These are phyloP conservation scores for Aspergillus cristatus DNA, from an alignment of 495 filamentous ascomycete species.

Conservation along the genomic window DNA sequence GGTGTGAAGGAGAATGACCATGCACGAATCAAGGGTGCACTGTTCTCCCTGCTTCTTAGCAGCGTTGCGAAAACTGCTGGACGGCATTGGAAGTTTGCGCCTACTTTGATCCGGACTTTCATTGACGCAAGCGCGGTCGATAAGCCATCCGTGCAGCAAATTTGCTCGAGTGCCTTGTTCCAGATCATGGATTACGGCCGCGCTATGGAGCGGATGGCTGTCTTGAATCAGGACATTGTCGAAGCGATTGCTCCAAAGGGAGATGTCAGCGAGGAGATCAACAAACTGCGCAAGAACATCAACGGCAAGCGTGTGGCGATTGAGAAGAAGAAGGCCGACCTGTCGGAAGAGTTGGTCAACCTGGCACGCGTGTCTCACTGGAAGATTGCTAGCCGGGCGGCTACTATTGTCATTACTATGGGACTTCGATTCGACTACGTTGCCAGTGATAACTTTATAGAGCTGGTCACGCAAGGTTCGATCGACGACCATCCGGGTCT, in stretches of 20 bases:
- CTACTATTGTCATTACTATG: slow-evolving; percentile 79
- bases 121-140: slow-evolving; percentile 84
- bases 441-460: slow-evolving; percentile 67
- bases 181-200: slow-evolving; percentile 88
- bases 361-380: slow-evolving; percentile 75
- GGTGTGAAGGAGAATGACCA: slow-evolving; percentile 77
- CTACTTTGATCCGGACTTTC: slow-evolving; percentile 74
- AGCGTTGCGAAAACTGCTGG: slow-evolving; percentile 81
- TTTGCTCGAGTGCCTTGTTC: slow-evolving; percentile 71
- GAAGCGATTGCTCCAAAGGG: slow-evolving; percentile 65
- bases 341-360: slow-evolving; percentile 74
- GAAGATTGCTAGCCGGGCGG: slow-evolving; percentile 87
- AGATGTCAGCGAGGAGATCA: slow-evolving; percentile 53
- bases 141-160: slow-evolving; percentile 85
- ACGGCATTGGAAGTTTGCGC: slow-evolving; percentile 88
- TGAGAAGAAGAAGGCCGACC: slow-evolving; percentile 69
- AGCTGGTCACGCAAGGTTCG: slow-evolving; percentile 74
- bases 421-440: slow-evolving; percentile 84
- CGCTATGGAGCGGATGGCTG: slow-evolving; percentile 72
- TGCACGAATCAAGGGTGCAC: slow-evolving; percentile 83
- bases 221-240: slow-evolving; percentile 66
- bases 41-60: slow-evolving; percentile 83
- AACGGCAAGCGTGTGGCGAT: slow-evolving; percentile 62
- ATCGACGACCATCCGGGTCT: slow-evolving; percentile 87
- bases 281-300: slow-evolving; percentile 58